These are phyloP conservation scores for Heracleum sosnowskyi DNA, from an alignment of 129 eudicot genomes.

Conservation along the genomic window DNA sequence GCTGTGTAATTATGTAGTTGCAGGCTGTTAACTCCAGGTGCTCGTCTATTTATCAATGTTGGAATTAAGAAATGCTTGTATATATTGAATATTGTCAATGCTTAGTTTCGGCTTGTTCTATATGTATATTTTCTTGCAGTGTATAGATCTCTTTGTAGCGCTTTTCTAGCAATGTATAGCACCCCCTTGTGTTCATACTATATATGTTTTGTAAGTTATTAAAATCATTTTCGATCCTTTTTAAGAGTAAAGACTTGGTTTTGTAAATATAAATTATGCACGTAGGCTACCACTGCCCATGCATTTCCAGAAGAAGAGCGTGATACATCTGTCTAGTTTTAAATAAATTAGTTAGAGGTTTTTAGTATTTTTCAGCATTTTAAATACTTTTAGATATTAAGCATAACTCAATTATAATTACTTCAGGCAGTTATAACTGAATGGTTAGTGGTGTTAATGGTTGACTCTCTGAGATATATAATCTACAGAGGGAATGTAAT, in stretches of 20 bases:
- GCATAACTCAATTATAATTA: too few relatives aligned
- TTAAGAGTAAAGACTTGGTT: background rate
- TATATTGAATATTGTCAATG: background rate
- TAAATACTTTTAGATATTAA: too few relatives aligned
- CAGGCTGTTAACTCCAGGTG: background rate
- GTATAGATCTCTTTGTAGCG: background rate
- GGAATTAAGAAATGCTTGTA: background rate
- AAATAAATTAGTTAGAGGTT: too few relatives aligned
- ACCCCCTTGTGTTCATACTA: background rate
- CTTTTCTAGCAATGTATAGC: background rate
- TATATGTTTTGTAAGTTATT: background rate
- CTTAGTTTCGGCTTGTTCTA: background rate
- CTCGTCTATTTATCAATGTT: background rate
- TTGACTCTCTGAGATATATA: too few relatives aligned
- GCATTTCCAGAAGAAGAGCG: background rate
- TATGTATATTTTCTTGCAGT: background rate
- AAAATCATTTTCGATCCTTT: background rate
- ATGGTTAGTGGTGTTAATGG: too few relatives aligned
- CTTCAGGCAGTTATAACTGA: too few relatives aligned
- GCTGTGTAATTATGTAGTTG: constrained; percentile 3
- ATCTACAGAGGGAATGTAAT: too few relatives aligned
- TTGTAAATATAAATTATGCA: too few relatives aligned
- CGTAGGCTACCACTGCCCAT: background rate
- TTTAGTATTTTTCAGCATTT: too few relatives aligned
- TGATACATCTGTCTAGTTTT: too few relatives aligned